Conservation (phyloP, 164 flowering plant species). For the Cinnamomum chago region DNA sequence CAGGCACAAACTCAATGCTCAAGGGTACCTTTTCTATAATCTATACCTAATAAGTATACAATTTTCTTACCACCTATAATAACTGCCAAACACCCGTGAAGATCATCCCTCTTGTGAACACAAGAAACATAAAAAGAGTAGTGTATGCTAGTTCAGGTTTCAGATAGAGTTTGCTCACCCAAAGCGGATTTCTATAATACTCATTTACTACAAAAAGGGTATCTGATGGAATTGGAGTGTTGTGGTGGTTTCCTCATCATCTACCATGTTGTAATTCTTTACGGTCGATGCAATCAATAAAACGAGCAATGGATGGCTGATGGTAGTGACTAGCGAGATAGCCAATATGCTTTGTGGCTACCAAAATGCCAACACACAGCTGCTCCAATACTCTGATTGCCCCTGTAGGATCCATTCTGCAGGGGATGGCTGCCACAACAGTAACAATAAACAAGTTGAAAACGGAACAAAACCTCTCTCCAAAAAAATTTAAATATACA, state of each 20-base stretch:
- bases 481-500: too few relatives aligned
- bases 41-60: too few relatives aligned
- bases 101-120: too few relatives aligned
- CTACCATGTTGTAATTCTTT: slow-evolving; percentile 38
- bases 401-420: slow-evolving; percentile 83
- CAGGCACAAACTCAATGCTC: too few relatives aligned
- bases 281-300: slow-evolving; percentile 57
- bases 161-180: too few relatives aligned
- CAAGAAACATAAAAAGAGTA: too few relatives aligned
- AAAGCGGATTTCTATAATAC: too few relatives aligned
- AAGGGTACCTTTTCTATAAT: too few relatives aligned
- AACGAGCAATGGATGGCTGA: slow-evolving; percentile 65
- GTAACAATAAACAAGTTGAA: background rate
- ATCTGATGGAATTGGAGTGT: background rate
- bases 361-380: slow-evolving; percentile 94
- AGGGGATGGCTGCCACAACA: slow-evolving; percentile 25
- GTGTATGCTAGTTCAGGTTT: too few relatives aligned
- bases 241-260: slow-evolving; percentile 12
- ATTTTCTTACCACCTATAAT: too few relatives aligned
- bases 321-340: slow-evolving; percentile 56
- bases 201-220: too few relatives aligned
- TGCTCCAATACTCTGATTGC: slow-evolving; percentile 89
- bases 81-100: too few relatives aligned
- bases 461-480: background rate
- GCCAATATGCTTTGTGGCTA: slow-evolving; percentile 39